Evolutionary conservation across 495 filamentous ascomycete genomes (phyloP), one percentile per base, ranked within the genome.

Genomic region (Penicillium tannophilum): DNA sequence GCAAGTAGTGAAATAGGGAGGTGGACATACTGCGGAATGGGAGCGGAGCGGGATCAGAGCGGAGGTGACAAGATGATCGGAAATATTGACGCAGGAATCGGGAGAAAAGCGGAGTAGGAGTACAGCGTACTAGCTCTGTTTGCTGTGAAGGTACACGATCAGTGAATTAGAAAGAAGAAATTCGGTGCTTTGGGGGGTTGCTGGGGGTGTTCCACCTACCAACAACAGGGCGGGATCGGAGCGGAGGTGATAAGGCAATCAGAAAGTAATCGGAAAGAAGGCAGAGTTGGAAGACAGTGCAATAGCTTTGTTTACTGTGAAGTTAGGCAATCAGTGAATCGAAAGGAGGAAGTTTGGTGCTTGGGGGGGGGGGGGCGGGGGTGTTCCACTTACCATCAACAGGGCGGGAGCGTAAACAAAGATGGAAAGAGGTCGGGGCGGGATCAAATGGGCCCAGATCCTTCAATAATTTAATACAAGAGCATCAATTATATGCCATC

Each of bases 361-460:
- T n/a, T n/a, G n/a, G n/a, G n/a, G n/a, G n/a, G n/a, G n/a, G n/a
- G n/a, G n/a, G n/a, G n/a, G n/a, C n/a, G n/a, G n/a, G n/a, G n/a
- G n/a, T n/a, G n/a, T n/a, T n/a, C n/a, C n/a, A n/a, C n/a, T n/a
- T n/a, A n/a, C n/a, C n/a, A n/a, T n/a, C n/a, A n/a, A 20, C 5
- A 30, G 9, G 16, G 35, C 12, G n/a, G 17, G 35, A 26, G 55
- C 50, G 35, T 62, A 50, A 62, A 62, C 55, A 62, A 58, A 58
- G 35, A 28, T 23, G 45, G 39, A 54, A 62, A 24, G 42, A 54
- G 55, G 24, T 36, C 48, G 19, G 16, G 31, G 23, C 36, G 52
- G 8, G 8, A 33, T 28, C 44, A 50, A 14, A 10, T 11, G 26
- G 31, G 26, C 46, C n/a, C 44, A 28, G 23, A 9, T 19, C 45